Conservation (phyloP, 169 alveolate genomes). For the Eimeria acervulina region DNA sequence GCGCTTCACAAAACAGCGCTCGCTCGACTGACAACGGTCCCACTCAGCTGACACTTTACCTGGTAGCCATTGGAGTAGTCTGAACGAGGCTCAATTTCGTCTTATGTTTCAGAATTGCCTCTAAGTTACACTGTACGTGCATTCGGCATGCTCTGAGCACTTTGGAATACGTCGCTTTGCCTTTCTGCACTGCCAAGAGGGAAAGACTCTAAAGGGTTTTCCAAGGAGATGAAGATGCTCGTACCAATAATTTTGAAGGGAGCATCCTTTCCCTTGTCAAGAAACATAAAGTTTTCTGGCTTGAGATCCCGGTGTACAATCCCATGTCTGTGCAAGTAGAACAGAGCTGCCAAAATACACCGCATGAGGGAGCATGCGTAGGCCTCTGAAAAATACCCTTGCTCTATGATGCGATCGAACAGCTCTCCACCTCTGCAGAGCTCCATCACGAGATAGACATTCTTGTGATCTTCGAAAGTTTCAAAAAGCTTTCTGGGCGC, state of each 20-base stretch:
- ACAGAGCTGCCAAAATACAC: constrained; percentile 95
- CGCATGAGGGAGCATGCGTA: constrained; percentile 95
- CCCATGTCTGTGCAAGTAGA: constrained; percentile 94
- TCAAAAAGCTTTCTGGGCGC: constrained; percentile 88
- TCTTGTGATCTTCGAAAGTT: constrained; percentile 90
- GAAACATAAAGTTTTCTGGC: constrained; percentile 93
- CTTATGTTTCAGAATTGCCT: neutral
- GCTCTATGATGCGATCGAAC: constrained; percentile 93
- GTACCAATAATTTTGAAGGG: constrained; percentile 89
- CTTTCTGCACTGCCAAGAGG: neutral
- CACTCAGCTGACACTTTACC: neutral
- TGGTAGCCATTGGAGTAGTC: neutral
- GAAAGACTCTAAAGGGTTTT: neutral
- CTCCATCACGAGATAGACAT: constrained; percentile 92
- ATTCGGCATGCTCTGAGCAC: neutral
- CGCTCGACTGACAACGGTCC: neutral
- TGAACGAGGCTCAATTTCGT: neutral
- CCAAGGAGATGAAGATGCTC: neutral
- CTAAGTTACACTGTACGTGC: neutral
- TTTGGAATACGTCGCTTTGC: neutral
- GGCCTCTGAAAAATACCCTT: constrained; percentile 93
- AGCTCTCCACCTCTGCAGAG: constrained; percentile 96
- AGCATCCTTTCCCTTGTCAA: constrained; percentile 87
- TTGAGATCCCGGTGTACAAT: constrained; percentile 95
- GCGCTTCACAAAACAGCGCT: neutral